Evolutionary conservation across 768 basidiomycete genomes (phyloP).

Genomic region (Pseudohyphozyma bogoriensis): DNA sequence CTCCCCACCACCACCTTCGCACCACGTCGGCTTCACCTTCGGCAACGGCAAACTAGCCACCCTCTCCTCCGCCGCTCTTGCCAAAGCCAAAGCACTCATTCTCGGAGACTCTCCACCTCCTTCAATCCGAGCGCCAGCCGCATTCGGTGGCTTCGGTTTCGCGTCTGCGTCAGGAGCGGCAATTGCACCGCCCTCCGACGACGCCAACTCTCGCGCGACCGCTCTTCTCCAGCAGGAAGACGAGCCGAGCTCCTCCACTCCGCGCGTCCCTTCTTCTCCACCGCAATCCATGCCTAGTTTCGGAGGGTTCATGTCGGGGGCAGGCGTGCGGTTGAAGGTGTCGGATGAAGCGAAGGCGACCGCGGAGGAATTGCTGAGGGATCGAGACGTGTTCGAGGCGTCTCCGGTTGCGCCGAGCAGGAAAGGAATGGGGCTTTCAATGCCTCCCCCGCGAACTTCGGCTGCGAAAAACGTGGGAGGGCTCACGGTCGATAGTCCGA

Average conservation of each 20-base stretch:
- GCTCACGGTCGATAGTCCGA: background rate
- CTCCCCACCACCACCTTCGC: background rate
- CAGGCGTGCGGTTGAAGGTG: background rate
- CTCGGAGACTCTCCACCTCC: background rate
- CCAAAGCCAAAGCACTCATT: background rate
- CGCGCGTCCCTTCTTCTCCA: too few relatives aligned
- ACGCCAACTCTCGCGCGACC: background rate
- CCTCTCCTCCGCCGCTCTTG: background rate
- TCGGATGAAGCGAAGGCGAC: background rate
- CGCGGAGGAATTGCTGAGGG: background rate
- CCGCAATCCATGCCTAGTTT: too few relatives aligned
- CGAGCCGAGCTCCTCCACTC: too few relatives aligned
- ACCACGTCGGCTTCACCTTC: background rate
- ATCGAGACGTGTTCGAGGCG: slow-evolving; percentile 2
- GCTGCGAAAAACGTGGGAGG: background rate
- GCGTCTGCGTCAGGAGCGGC: background rate
- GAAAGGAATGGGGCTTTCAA: background rate
- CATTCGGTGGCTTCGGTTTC: background rate
- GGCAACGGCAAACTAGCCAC: background rate
- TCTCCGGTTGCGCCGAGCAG: background rate
- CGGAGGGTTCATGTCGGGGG: background rate
- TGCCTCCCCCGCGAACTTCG: background rate
- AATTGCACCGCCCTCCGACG: background rate
- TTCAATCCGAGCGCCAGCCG: background rate
- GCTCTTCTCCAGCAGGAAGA: background rate